Evolutionary conservation across 306 rosid species (phyloP), one percentile per base, ranked within the genome.

Genomic region (Coriaria nepalensis): DNA sequence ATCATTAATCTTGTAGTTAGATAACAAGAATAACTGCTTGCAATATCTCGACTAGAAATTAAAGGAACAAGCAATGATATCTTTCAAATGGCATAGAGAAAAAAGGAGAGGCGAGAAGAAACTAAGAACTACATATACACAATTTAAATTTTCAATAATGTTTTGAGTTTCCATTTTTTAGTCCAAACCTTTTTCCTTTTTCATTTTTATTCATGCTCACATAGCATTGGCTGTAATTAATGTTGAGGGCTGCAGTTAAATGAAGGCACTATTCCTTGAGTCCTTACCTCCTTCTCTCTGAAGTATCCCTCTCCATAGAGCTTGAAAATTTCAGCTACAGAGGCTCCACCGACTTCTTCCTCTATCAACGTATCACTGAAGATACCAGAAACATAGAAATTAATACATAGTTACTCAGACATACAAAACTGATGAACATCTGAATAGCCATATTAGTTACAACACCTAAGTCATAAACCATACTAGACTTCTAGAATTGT

Each of bases 241-340:
- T n/a, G n/a, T n/a, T n/a, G n/a, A n/a, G n/a, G n/a, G n/a, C n/a
- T n/a, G n/a, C n/a, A n/a, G n/a, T n/a, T n/a, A n/a, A n/a, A n/a
- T 20, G 9, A 56, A 49, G 40, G 5, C 9, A 48, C 13, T 8
- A 48, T 29, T 33, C 52, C 34, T 57, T 55, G 58, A 33, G 36
- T 50, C 76, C 92, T 59, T 51, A 90, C 98, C 96, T 90, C 98
- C 62, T 71, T 81, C 36, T 82, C 74, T 52, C 98, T 86, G 61
- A 90, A 90, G 72, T 73, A 82, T 35, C 59, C 56, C 68, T 90
- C 98, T 53, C 98, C 98, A 47, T 79, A 45, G 55, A 44, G 78
- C 60, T 77, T 81, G 76, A 90, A 90, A 62, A 90, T 79, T 50
- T 90, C 94, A 58, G 92, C 82, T 39, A 90, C 93, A 47, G 87